Evolutionary conservation across 2,329 filamentous ascomycete genomes (phyloP).

Genomic region (Trichoderma aggressivum): DNA sequence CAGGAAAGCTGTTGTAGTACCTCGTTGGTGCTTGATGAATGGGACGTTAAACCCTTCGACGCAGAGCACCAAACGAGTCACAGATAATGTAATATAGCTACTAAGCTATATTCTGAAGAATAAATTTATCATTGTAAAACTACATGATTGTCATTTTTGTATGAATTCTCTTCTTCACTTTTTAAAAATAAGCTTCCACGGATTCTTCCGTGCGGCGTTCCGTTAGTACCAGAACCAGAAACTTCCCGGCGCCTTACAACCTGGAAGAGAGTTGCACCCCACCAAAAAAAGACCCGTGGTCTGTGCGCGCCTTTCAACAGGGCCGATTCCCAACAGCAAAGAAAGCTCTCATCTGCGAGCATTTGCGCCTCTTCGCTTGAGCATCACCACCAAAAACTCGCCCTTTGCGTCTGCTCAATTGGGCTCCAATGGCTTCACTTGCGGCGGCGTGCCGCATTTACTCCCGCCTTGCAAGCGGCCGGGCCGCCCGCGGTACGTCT

Average conservation of each 20-base stretch:
- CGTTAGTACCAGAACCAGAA: neutral
- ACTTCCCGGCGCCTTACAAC: neutral
- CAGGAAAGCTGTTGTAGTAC: neutral
- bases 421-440: constrained; percentile 60
- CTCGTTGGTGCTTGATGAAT: neutral
- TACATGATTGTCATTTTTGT: neutral
- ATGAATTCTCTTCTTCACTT: neutral
- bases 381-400: constrained; percentile 19
- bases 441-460: constrained; percentile 62
- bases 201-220: neutral
- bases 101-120: neutral
- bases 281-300: constrained; percentile 30
- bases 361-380: constrained; percentile 24
- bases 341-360: constrained; percentile 27
- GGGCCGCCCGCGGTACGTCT: constrained; percentile 56
- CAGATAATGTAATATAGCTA: neutral
- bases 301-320: constrained; percentile 29
- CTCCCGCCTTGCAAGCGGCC: constrained; percentile 51
- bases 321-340: constrained; percentile 35
- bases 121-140: neutral
- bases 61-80: neutral
- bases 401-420: constrained; percentile 24
- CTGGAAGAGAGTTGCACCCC: constrained; percentile 21
- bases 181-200: neutral
- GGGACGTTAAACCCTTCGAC: neutral